A percentile compares a stretch with the other conserved stretches of the same genome.
Evolutionary conservation across 2,329 filamentous ascomycete species (phyloP).

Genomic region (Diaporthe destruens): DNA sequence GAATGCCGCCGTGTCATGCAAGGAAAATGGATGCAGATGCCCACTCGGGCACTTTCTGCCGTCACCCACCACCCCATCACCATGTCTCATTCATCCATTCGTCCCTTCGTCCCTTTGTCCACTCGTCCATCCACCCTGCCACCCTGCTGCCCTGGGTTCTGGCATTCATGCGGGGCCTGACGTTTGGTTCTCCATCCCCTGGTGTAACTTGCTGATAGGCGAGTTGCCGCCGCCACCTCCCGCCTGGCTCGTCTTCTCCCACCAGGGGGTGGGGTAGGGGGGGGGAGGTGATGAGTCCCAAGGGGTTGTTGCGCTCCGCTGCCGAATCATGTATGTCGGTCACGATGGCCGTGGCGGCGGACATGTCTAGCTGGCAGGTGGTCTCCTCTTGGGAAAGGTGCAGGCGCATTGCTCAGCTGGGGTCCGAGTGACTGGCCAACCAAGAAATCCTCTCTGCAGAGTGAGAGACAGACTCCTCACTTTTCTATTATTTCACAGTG

Average conservation of each 20-base stretch:
- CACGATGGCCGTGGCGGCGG: slow-evolving; percentile 22
- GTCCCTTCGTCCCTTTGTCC: too few species aligned
- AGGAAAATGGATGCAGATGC: not conserved
- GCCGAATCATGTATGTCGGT: slow-evolving; percentile 25
- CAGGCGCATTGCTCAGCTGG: slow-evolving; percentile 30
- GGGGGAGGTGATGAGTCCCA: not conserved
- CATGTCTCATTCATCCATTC: too few species aligned
- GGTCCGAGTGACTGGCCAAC: not conserved
- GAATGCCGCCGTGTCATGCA: slow-evolving; percentile 11
- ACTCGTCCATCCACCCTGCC: not conserved
- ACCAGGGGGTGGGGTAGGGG: too few species aligned
- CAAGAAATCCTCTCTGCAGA: not conserved
- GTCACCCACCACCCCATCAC: not conserved
- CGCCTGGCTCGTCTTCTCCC: slow-evolving; percentile 17
- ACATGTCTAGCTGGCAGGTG: slow-evolving; percentile 31
- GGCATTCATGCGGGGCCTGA: slow-evolving; percentile 26
- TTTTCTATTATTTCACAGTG: not conserved
- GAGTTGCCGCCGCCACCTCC: slow-evolving; percentile 18
- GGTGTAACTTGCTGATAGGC: not conserved
- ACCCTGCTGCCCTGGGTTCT: not conserved
- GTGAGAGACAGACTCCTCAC: not conserved
- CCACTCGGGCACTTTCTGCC: not conserved
- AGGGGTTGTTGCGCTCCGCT: too few species aligned
- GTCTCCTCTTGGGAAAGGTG: not conserved
- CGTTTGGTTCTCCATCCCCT: slow-evolving; percentile 2